Percentiles rank a stretch among this genome's conserved stretches.
Evolutionary conservation across 2,329 filamentous ascomycete genomes (phyloP).

Genomic region (Cercospora citrullina): DNA sequence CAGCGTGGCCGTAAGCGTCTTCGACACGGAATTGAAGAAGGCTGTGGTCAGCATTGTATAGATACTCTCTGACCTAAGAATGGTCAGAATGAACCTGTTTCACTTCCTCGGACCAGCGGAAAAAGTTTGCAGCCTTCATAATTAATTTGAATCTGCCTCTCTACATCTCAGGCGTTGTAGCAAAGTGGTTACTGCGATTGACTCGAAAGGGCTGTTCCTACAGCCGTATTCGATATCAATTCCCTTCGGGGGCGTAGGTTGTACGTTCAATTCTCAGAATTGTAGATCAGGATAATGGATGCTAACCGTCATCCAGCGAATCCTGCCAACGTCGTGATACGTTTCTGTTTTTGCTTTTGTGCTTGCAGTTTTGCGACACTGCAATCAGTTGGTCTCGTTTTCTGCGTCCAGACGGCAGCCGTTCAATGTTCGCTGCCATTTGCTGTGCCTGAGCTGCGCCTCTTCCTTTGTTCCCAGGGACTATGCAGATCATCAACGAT

Average conservation of each 20-base stretch:
- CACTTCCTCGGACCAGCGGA: too few relatives aligned
- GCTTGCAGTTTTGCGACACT: too few relatives aligned
- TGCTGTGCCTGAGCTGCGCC: neutral
- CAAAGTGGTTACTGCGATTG: conserved; percentile 3
- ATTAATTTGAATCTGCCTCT: too few relatives aligned
- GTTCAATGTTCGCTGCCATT: neutral
- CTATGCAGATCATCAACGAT: neutral
- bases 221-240: neutral
- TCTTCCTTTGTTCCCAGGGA: neutral
- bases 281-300: neutral
- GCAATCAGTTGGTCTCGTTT: too few relatives aligned
- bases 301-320: neutral
- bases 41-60: too few relatives aligned
- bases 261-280: neutral
- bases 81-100: too few relatives aligned
- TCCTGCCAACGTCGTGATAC: neutral
- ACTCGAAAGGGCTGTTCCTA: neutral
- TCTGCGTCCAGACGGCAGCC: too few relatives aligned
- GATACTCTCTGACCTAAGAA: too few relatives aligned
- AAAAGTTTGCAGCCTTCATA: neutral
- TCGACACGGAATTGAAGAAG: too few relatives aligned
- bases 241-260: conserved; percentile 2
- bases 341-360: neutral
- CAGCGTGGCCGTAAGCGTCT: too few relatives aligned
- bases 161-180: neutral